Base-by-base conservation (phyloP, 495 filamentous ascomycete species). In the Lepraria neglecta region DNA sequence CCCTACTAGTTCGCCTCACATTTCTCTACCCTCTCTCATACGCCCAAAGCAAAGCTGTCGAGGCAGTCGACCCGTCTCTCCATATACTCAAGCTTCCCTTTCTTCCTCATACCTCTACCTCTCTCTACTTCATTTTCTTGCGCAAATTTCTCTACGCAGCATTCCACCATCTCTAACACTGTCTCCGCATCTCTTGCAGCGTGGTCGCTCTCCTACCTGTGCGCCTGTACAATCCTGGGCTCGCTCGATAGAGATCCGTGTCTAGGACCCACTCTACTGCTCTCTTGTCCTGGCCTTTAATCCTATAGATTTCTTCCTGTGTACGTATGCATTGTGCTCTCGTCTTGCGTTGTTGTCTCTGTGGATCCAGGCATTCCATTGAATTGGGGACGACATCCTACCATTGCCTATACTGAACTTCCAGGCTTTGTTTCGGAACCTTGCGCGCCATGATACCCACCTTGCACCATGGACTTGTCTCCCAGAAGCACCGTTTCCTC, bases 401-500 rank as follows among this genome's bases (percentile, higher is more conserved):
- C 38, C 35, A 44, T 50, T 17, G 42, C n/a, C 48, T 42, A 51
- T 7, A 45, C 28, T 40, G 31, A 40, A 51, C 12, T 44, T 53
- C 48, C n/a, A 53, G 27, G 17, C 42, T 42, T 7, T 17, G 3
- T 9, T 15, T 30, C 27, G 24, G 12, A 24, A 35, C 40, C 43
- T 55, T 38, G 35, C 31, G 28, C 21, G 59, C 30, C 28, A 59
- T 65, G 60, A 40, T 31, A 53, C n/a, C 21, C 35, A 38, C 15
- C 19, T 17, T 43, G 24, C 42, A 30, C 24, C 28, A 67, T 67
- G 65, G 43, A 45, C 46, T 55, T 48, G 55, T 67, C 65, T 45
- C 65, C 65, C 31, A 54, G 48, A 50, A 65, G 65, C 50, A 65
- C 48, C 35, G 62, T 42, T 12, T 67, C 65, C 43, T 67, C 65